A percentile compares a stretch with the other conserved stretches of the same genome.
These are phyloP conservation scores for Thinopyrum elongatum DNA, from an alignment of 176 grass and related monocot species.

Conservation along the genomic window DNA sequence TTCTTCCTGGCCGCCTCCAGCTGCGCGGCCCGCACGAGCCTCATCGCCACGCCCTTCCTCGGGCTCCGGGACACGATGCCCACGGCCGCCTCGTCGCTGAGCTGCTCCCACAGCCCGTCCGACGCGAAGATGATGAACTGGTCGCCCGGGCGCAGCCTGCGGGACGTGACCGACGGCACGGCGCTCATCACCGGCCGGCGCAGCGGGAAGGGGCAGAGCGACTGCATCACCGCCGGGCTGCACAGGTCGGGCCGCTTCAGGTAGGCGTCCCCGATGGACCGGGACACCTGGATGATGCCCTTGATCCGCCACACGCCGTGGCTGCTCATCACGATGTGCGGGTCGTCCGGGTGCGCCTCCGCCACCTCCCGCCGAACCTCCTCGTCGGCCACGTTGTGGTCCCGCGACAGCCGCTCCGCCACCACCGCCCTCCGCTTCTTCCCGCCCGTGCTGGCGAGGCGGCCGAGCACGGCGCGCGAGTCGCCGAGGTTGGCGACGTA, in stretches of 20 bases:
- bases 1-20: slow-evolving; percentile 62
- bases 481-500: slow-evolving; percentile 61
- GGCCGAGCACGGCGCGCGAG: slow-evolving; percentile 55
- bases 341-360: slow-evolving; percentile 53
- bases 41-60: slow-evolving; percentile 55
- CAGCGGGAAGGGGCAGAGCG: slow-evolving; percentile 43
- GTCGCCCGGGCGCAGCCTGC: slow-evolving; percentile 33
- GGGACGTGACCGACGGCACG: slow-evolving; percentile 44
- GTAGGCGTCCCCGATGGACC: slow-evolving; percentile 56
- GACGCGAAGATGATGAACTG: slow-evolving; percentile 62
- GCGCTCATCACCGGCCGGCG: slow-evolving; percentile 56
- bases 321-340: slow-evolving; percentile 55
- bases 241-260: slow-evolving; percentile 48
- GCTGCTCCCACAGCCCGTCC: slow-evolving; percentile 73
- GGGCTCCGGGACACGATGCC: slow-evolving; percentile 39
- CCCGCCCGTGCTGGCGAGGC: not conserved
- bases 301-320: slow-evolving; percentile 86
- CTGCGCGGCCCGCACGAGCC: slow-evolving; percentile 54
- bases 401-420: slow-evolving; percentile 59
- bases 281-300: slow-evolving; percentile 66
- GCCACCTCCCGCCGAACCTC: slow-evolving; percentile 50
- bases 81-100: slow-evolving; percentile 53
- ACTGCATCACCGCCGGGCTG: slow-evolving; percentile 41
- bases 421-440: not conserved
- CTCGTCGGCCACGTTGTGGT: slow-evolving; percentile 79